Evolutionary conservation across 139 green algal species (phyloP).

Genomic region (Pseudopediastrum boryanum): DNA sequence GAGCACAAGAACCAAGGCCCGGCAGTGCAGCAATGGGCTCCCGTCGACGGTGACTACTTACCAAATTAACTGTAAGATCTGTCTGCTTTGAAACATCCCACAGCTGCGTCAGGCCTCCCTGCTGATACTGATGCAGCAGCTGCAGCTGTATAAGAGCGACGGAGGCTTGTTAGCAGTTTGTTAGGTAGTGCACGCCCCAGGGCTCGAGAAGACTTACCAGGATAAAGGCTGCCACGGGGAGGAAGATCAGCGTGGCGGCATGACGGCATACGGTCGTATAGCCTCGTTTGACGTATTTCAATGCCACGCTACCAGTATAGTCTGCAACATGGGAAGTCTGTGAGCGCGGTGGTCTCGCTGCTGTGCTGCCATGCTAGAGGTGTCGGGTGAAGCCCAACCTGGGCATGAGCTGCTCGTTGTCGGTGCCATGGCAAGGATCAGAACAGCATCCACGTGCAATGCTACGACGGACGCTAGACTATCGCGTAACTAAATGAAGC

Average conservation of each 20-base stretch:
- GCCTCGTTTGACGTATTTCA: slow-evolving; percentile 94
- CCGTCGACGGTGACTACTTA: slow-evolving; percentile 43
- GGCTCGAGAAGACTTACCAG: slow-evolving; percentile 41
- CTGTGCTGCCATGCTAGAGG: too few species aligned
- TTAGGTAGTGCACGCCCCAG: background rate
- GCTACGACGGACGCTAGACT: background rate
- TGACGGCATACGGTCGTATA: slow-evolving; percentile 82
- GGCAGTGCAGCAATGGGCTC: too few species aligned
- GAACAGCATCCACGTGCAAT: background rate
- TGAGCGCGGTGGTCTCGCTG: too few species aligned
- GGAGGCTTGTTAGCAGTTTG: background rate
- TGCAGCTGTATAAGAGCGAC: slow-evolving; percentile 63
- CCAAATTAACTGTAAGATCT: slow-evolving; percentile 90
- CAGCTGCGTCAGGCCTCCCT: slow-evolving; percentile 71
- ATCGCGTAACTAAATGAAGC: background rate
- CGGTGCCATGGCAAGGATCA: background rate
- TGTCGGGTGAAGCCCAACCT: background rate
- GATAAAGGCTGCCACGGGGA: slow-evolving; percentile 69
- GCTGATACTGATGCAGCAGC: slow-evolving; percentile 76
- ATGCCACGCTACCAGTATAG: slow-evolving; percentile 47
- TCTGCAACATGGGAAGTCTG: background rate
- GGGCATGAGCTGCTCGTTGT: background rate
- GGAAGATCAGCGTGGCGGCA: slow-evolving; percentile 67
- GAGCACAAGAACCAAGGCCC: too few species aligned
- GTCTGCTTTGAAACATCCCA: slow-evolving; percentile 74